These are phyloP conservation scores for Aegilops bicornis DNA, from an alignment of 176 grass and related monocot genomes.

Conservation along the genomic window DNA sequence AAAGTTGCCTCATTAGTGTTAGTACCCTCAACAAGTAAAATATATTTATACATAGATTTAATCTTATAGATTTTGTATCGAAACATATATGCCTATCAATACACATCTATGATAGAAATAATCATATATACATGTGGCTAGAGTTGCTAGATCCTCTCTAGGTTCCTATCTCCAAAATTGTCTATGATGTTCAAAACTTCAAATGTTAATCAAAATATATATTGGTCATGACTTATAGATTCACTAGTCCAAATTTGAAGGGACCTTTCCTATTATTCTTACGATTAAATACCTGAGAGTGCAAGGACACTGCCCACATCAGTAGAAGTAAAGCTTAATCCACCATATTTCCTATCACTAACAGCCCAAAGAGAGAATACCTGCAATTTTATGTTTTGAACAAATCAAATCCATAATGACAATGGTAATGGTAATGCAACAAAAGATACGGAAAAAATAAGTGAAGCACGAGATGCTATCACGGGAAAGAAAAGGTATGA, in stretches of 20 bases:
- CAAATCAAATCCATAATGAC: conserved; percentile 27
- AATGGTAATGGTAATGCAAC: background rate
- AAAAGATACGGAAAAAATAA: background rate
- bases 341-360: conserved; percentile 74
- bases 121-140: background rate
- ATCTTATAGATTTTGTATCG: background rate
- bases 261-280: background rate
- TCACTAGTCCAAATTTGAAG: background rate
- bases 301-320: conserved; percentile 86
- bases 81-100: background rate
- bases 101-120: background rate
- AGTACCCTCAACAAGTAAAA: background rate
- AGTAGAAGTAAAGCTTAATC: conserved; percentile 82
- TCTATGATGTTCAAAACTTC: background rate
- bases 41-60: background rate
- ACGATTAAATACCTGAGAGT: conserved; percentile 58
- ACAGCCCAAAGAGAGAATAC: conserved; percentile 95
- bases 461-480: background rate
- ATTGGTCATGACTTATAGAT: background rate
- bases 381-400: conserved; percentile 34
- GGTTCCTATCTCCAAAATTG: background rate
- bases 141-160: background rate
- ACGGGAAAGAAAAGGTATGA: background rate
- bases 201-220: background rate
- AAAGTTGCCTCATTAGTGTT: background rate